Base-by-base conservation (phyloP, 345 rosid species). In the Gossypium stocksii region DNA sequence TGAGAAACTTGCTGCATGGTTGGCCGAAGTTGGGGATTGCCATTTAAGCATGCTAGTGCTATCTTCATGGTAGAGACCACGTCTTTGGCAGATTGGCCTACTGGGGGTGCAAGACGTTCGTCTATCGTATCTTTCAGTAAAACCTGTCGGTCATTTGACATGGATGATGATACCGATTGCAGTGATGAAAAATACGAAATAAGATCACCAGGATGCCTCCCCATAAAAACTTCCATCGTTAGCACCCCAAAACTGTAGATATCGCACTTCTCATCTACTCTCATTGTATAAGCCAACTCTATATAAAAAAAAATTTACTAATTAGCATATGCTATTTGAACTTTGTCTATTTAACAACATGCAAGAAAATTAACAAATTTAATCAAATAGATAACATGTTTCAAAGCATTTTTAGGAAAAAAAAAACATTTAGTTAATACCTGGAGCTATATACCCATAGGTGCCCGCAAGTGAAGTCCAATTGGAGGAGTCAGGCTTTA, bases 1-100 rank as follows among this genome's bases (percentile, higher is more conserved):
- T 59, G 17, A 11, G 63, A 4, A 23, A 59, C 63, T 12, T 59
- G 63, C 13, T 23, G 17, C 63, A 59, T 49, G 29, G 34, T 54
- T 11, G 78, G 78, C 9, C 68, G 74, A 27, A 41, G 41, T n/a
- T 76, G 68, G 6, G 69, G 78, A 49, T 68, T 76, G 9, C 7
- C 22, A 57, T 69, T 54, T 60, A 69, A 9, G 51, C 78, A 76
- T 44, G 68, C 46, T 9, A 76, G 10, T 61, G 70, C 75, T 61
- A 70, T 7, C 51, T 54, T 61, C 2, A 7, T n/a, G 4, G 53
- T 13, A 20, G 1, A 8, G 2, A 62, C 64, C 7, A 77, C 9
- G 14, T 70, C 54, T 2, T 22, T 4, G 2, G 29, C 75, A 29
- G 23, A 27, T 70, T 12, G n/a, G 16, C 3, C 52, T 12, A 8